Evolutionary conservation across 2,329 filamentous ascomycete species (phyloP).

Genomic region (Elsinoe batatas): DNA sequence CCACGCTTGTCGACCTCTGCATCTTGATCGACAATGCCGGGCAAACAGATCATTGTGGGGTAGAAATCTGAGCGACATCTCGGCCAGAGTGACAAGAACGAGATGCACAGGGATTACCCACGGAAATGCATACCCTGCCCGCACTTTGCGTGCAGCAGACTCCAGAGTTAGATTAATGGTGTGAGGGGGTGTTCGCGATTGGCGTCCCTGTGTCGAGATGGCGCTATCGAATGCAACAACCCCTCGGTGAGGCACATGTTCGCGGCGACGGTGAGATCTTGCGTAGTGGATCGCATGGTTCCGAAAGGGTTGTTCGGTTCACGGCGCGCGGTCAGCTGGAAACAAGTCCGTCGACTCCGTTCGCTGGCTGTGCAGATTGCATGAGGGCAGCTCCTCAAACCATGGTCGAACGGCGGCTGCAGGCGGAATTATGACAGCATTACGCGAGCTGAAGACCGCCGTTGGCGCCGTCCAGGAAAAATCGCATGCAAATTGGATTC

Average conservation of each 20-base stretch:
- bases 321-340: conserved; percentile 2
- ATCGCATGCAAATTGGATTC: neutral
- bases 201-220: neutral
- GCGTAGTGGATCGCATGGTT: neutral
- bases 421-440: conserved; percentile 8
- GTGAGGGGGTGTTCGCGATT: conserved; percentile 5
- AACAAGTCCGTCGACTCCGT: neutral
- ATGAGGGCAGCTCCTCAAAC: neutral
- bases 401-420: conserved; percentile 7
- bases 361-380: neutral
- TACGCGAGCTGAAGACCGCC: neutral
- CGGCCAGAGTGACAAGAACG: conserved; percentile 1
- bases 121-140: neutral
- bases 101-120: conserved; percentile 7
- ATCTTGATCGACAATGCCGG: conserved; percentile 2
- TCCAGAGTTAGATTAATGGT: neutral
- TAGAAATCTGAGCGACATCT: conserved; percentile 10
- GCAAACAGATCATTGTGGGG: conserved; percentile 9
- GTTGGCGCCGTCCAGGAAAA: neutral
- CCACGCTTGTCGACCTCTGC: neutral
- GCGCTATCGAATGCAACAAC: conserved; percentile 3
- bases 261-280: neutral
- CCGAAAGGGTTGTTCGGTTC: neutral
- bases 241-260: neutral
- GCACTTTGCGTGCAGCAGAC: neutral